Evolutionary conservation across 1,139 yeast species (phyloP).

Genomic region (Debaryomycetaceae sp.): DNA sequence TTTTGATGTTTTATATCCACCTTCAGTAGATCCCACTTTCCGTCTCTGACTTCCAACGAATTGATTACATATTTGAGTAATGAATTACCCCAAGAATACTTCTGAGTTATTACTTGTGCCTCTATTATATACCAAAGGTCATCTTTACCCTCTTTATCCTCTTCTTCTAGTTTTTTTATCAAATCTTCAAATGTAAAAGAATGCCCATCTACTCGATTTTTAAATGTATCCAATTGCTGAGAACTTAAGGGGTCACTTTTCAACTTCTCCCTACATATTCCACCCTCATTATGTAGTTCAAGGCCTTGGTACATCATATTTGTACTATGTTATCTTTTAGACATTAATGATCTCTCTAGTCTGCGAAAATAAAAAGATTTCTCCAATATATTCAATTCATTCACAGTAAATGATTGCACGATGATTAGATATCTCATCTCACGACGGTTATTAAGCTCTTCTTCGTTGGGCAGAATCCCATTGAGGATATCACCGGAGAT

Average conservation of each 20-base stretch:
- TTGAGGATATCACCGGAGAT: slow-evolving; percentile 55
- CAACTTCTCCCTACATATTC: neutral
- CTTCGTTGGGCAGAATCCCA: slow-evolving; percentile 2
- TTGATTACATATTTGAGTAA: neutral
- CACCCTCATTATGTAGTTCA: neutral
- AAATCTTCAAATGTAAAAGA: neutral
- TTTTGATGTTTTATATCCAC: neutral
- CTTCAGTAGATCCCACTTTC: slow-evolving; percentile 9
- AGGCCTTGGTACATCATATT: too few relatives aligned
- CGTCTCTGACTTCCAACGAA: slow-evolving; percentile 6
- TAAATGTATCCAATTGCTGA: neutral
- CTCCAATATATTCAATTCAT: too few relatives aligned
- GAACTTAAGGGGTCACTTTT: neutral
- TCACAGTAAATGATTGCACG: too few relatives aligned
- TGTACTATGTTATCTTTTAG: too few relatives aligned
- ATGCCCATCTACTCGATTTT: neutral
- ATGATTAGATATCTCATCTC: neutral
- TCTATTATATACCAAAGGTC: slow-evolving; percentile 1
- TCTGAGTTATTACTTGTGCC: neutral
- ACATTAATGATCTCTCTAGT: too few relatives aligned
- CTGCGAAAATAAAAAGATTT: neutral
- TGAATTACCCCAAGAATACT: neutral
- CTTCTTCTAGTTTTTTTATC: neutral
- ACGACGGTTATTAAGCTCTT: neutral
- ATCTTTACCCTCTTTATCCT: neutral